Conservation (phyloP, 73 alveolate species). For the Paramecium sexaurelia region DNA sequence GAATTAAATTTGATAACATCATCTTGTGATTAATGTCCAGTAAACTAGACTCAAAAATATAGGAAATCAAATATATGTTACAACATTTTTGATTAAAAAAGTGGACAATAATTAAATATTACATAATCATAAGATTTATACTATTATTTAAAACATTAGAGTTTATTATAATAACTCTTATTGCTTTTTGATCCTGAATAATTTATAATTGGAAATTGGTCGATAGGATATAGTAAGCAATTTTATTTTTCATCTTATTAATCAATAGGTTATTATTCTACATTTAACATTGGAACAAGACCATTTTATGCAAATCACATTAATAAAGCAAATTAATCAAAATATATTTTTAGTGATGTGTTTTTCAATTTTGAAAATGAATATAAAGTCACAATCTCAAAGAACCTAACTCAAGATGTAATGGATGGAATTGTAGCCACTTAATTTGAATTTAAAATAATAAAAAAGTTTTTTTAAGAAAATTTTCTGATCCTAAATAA, state of each 20-base stretch:
- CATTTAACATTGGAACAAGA: neutral
- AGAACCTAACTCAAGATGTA: neutral
- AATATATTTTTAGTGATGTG: neutral
- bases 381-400: slow-evolving; percentile 3
- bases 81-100: neutral
- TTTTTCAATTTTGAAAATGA: neutral
- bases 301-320: slow-evolving; percentile 2
- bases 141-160: neutral
- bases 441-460: neutral
- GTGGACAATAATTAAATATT: neutral
- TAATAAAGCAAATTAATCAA: neutral
- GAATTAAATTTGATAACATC: neutral
- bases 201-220: slow-evolving; percentile 8
- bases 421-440: neutral
- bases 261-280: neutral
- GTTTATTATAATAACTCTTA: neutral
- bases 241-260: neutral
- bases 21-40: neutral
- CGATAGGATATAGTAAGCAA: neutral
- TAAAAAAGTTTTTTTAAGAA: neutral
- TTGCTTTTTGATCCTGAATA: slow-evolving; percentile 24
- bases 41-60: neutral
- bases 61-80: neutral
- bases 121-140: neutral
- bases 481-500: neutral